Base-by-base conservation (phyloP, 1,284 basidiomycete species). In the Caloboletus inedulis region DNA sequence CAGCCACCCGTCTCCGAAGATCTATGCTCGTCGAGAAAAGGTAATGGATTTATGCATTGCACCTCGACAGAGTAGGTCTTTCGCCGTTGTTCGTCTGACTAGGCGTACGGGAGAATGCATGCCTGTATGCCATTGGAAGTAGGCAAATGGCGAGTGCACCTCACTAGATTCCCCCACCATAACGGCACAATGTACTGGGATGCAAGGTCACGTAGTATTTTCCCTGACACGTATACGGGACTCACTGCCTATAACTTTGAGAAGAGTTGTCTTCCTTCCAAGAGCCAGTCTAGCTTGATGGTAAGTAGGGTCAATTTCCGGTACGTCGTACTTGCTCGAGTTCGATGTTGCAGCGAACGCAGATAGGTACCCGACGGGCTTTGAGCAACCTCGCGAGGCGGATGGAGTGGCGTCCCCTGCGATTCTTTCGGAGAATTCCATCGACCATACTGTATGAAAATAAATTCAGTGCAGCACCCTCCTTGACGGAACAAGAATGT, bases 261-360 rank as follows among this genome's bases (percentile, higher is more conserved):
- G 23, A 40, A 23, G 23, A 25, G 29, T 18, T 21, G 9, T 21
- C 30, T 19, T 27, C 25, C 10, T n/a, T 21, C 27, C 27, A 13
- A 14, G 7, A 12, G 9, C 25, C 7, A 9, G 23, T 25, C 25
- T 19, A 16, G 13, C n/a, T 13, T 46, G n/a, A 25, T 46, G 25
- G 7, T 42, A 23, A n/a, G 36, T 18, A 31, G 12, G 25, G 12
- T 33, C 27, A 29, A 18, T 25, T 16, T 4, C 43, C 10, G 9
- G n/a, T n/a, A 47, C n/a, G 23, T n/a, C 42, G 6, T 27, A 12
- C 42, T 27, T 46, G 25, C n/a, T 46, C 8, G 18, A 27, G 25
- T 46, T 46, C 44, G 44, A 47, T 46, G 18, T 47, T 46, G n/a
- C 13, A 18, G 42, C 44, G 42, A 46, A 43, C 23, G 42, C 44